phyloP scores from a whole-genome alignment of 192 early-diverging fungal genomes.

The Dimargaris cristalligena region DNA sequence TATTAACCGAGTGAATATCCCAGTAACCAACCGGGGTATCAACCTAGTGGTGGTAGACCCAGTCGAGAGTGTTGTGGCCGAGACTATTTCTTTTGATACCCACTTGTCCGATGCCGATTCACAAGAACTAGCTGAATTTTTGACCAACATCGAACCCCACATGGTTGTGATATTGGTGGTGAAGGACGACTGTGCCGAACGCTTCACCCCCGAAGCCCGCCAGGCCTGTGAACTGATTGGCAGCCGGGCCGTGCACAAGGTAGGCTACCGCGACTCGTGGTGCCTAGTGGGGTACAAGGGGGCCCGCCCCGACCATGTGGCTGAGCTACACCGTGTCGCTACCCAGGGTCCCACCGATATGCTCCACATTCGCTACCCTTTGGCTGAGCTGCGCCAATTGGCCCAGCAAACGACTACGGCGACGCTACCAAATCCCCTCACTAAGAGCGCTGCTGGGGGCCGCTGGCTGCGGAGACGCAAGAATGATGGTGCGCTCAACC shows the following conservation, averaged over 20 bases:
- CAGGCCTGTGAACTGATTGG: conserved; percentile 47
- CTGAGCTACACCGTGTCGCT: conserved; percentile 35
- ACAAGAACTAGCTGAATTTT: conserved; percentile 47
- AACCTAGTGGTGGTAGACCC: conserved; percentile 64
- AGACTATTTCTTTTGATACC: conserved; percentile 56
- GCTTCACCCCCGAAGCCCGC: conserved; percentile 38
- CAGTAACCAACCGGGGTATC: conserved; percentile 46
- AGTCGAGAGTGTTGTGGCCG: conserved; percentile 43
- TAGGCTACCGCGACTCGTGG: conserved; percentile 65
- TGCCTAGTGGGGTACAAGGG: conserved; percentile 67
- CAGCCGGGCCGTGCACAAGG: conserved; percentile 27
- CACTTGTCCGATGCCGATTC: conserved; percentile 40
- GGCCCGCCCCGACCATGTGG: conserved; percentile 13
- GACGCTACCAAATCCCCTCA: background rate
- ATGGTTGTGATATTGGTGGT: conserved; percentile 45
- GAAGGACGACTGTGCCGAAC: conserved; percentile 55
- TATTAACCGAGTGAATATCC: conserved; percentile 32
- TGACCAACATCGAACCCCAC: conserved; percentile 44
- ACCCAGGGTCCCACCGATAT: conserved; percentile 41
- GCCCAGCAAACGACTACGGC: background rate
- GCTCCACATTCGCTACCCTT: conserved; percentile 30
- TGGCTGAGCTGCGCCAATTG: conserved; percentile 15
- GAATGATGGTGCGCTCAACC: conserved; percentile 73
- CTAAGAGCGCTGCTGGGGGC: conserved; percentile 19
- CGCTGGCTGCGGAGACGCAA: conserved; percentile 60